These are phyloP conservation scores for Cladobotryum protrusum DNA, from an alignment of 2,329 filamentous ascomycete genomes.

Conservation along the genomic window DNA sequence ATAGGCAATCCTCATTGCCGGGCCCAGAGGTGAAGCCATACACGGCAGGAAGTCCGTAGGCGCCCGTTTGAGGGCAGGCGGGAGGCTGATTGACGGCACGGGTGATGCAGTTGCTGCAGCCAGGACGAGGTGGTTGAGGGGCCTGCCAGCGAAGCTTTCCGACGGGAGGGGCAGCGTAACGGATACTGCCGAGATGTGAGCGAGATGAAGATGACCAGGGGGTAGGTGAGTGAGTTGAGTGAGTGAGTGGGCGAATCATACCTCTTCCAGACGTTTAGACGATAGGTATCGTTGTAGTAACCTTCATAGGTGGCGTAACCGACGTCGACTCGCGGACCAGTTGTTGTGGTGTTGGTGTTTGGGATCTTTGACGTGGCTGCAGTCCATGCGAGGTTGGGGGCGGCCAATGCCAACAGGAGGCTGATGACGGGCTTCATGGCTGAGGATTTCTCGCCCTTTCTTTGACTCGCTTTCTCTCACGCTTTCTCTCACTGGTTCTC, in stretches of 20 bases:
- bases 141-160: slow-evolving; percentile 38
- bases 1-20: slow-evolving; percentile 39
- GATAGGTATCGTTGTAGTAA: slow-evolving; percentile 29
- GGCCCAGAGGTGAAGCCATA: slow-evolving; percentile 18
- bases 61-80: slow-evolving; percentile 23
- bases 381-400: background rate
- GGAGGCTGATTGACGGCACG: slow-evolving; percentile 24
- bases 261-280: slow-evolving; percentile 42
- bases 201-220: background rate
- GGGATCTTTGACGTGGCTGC: background rate
- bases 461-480: no score
- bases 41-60: slow-evolving; percentile 20
- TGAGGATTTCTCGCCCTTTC: no score
- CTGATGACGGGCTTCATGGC: background rate
- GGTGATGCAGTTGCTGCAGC: slow-evolving; percentile 10
- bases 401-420: background rate
- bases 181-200: slow-evolving; percentile 27
- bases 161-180: slow-evolving; percentile 38
- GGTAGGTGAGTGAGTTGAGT: background rate
- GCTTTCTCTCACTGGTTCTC: no score
- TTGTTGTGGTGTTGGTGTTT: background rate
- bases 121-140: slow-evolving; percentile 19
- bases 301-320: slow-evolving; percentile 42
- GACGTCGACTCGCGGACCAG: slow-evolving; percentile 17
- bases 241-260: slow-evolving; percentile 15